Percentiles rank a stretch among this genome's conserved stretches.
Evolutionary conservation across 352 stramenopile species (phyloP).

Genomic region (Thalassiosira pacifica): DNA sequence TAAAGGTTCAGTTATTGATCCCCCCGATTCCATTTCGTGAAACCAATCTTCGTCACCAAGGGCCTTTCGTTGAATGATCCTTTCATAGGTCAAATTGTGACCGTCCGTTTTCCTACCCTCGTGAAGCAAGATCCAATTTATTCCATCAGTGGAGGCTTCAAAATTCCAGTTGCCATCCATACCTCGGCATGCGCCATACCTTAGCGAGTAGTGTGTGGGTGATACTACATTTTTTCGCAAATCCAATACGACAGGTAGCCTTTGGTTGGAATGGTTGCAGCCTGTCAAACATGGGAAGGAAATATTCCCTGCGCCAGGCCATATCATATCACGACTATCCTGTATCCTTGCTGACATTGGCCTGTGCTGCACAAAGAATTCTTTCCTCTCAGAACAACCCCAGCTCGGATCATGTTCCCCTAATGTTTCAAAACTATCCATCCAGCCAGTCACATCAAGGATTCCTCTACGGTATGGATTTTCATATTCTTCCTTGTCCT

Average conservation of each 20-base stretch:
- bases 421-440: conserved; percentile 5
- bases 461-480: conserved; percentile 34
- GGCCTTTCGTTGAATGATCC: conserved; percentile 7
- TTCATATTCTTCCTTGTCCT: conserved; percentile 21
- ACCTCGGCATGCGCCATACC: conserved; percentile 37
- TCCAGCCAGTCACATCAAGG: conserved; percentile 40
- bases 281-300: conserved; percentile 14
- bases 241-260: conserved; percentile 29
- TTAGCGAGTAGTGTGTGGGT: conserved; percentile 47
- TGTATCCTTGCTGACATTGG: conserved; percentile 1
- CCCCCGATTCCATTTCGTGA: background rate
- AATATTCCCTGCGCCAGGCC: conserved; percentile 18
- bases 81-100: conserved; percentile 14
- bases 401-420: background rate
- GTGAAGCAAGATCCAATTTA: conserved; percentile 42
- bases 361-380: conserved; percentile 27
- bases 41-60: background rate
- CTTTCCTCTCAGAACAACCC: conserved; percentile 6
- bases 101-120: background rate
- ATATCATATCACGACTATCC: background rate
- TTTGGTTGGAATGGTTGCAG: conserved; percentile 10
- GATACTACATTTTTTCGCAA: conserved; percentile 25
- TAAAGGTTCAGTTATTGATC: background rate
- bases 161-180: conserved; percentile 54
- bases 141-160: conserved; percentile 41